Conservation (phyloP, 129 eudicot species). For the Tagetes patula region DNA sequence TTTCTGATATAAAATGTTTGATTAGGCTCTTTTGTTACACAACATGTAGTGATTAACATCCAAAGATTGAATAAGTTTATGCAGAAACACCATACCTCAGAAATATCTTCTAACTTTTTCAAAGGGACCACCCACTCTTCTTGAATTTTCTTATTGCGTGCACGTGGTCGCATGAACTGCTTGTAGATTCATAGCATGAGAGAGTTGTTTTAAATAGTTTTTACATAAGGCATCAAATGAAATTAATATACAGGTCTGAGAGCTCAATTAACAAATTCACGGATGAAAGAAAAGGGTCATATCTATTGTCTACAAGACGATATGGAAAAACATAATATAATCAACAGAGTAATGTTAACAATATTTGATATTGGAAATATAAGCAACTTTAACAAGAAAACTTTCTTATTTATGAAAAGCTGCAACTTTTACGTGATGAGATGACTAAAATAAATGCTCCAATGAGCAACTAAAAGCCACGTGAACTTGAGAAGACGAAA, state of each 20-base stretch:
- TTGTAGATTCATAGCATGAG: constrained; percentile 29
- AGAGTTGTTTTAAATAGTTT: neutral
- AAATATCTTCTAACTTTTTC: constrained; percentile 68
- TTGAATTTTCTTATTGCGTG: constrained; percentile 82
- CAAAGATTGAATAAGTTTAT: neutral
- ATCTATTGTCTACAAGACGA: neutral
- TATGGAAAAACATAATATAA: neutral
- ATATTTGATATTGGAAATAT: neutral
- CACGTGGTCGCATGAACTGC: constrained; percentile 93
- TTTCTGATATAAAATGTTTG: constrained; percentile 47
- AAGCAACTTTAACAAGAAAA: neutral
- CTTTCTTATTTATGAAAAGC: neutral
- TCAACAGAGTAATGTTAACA: too few relatives aligned
- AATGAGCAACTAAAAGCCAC: neutral
- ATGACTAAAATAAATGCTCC: neutral
- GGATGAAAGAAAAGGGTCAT: neutral
- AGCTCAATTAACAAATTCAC: neutral
- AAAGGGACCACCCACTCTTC: constrained; percentile 93
- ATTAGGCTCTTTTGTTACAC: constrained; percentile 12
- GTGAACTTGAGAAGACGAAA: neutral
- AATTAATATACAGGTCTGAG: neutral
- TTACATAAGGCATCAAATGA: neutral
- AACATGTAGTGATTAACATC: neutral
- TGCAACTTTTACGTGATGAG: constrained; percentile 4
- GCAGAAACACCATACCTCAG: constrained; percentile 53